phyloP scores from a whole-genome alignment of 352 stramenopile species.

The Phytophthora idaei region DNA sequence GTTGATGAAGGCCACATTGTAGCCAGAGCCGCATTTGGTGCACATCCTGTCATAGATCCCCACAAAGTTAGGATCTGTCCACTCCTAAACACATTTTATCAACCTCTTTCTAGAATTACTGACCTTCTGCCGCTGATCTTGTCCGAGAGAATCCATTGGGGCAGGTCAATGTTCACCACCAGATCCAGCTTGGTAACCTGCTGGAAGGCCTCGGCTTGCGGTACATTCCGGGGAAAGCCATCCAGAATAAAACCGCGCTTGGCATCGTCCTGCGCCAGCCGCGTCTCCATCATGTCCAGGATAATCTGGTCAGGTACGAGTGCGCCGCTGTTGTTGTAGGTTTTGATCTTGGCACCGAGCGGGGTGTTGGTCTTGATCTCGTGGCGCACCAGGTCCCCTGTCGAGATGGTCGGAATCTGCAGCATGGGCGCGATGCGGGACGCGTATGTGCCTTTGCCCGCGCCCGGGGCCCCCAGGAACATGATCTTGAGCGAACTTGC shows the following conservation, averaged over 20 bases:
- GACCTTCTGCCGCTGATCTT: slow-evolving; percentile 90
- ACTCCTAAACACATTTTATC: background rate
- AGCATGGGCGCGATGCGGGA: slow-evolving; percentile 86
- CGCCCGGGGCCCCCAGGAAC: slow-evolving; percentile 90
- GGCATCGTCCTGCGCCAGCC: slow-evolving; percentile 71
- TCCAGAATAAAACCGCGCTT: slow-evolving; percentile 89
- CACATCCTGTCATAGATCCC: slow-evolving; percentile 57
- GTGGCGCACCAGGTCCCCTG: slow-evolving; percentile 86
- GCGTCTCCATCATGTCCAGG: slow-evolving; percentile 87
- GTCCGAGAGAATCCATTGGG: slow-evolving; percentile 87
- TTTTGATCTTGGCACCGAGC: slow-evolving; percentile 82
- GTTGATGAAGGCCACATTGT: slow-evolving; percentile 91
- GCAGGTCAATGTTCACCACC: slow-evolving; percentile 90
- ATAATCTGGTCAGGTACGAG: slow-evolving; percentile 91
- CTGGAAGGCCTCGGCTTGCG: slow-evolving; percentile 86
- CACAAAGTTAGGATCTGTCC: background rate
- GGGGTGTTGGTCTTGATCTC: slow-evolving; percentile 86
- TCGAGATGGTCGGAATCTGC: slow-evolving; percentile 90
- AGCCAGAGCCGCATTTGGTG: slow-evolving; percentile 81
- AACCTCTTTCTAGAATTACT: slow-evolving; percentile 13
- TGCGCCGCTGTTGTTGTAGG: slow-evolving; percentile 83
- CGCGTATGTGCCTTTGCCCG: slow-evolving; percentile 92
- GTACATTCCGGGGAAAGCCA: slow-evolving; percentile 90
- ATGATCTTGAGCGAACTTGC: slow-evolving; percentile 79
- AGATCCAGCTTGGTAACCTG: slow-evolving; percentile 76